A percentile compares a stretch with the other conserved stretches of the same genome.
These are phyloP conservation scores for Petunia hybrid DNA, from an alignment of 305 asterid genomes.

Conservation along the genomic window DNA sequence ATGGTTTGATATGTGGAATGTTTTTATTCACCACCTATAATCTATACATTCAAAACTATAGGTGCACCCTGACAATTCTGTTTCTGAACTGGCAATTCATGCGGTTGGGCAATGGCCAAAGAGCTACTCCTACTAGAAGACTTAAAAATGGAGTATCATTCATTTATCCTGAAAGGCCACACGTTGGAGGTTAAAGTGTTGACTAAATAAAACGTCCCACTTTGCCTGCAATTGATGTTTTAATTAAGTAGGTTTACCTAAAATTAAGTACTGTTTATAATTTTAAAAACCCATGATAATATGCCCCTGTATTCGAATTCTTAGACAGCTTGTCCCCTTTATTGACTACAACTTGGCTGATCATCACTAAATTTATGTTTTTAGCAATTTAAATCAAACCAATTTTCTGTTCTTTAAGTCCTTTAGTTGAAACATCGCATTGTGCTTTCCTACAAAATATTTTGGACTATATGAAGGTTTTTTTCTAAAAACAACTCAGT, in stretches of 20 bases:
- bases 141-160: background rate
- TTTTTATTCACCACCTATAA: too few relatives aligned
- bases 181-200: conserved; percentile 8
- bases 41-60: too few relatives aligned
- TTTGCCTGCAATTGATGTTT: background rate
- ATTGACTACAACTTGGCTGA: conserved; percentile 54
- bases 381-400: conserved; percentile 12
- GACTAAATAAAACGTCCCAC: background rate
- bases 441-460: background rate
- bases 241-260: conserved; percentile 52
- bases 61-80: background rate
- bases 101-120: background rate
- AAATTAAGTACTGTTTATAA: conserved; percentile 31
- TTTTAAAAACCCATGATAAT: conserved; percentile 31
- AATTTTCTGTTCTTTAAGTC: conserved; percentile 4
- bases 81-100: background rate
- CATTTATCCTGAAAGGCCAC: conserved; percentile 26
- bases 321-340: conserved; percentile 61
- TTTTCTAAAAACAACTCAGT: background rate
- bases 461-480: conserved; percentile 7
- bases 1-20: too few relatives aligned
- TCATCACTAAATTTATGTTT: conserved; percentile 33
- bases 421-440: conserved; percentile 29
- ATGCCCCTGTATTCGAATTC: conserved; percentile 44
- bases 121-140: background rate